A percentile compares a stretch with the other conserved stretches of the same genome.
These are phyloP conservation scores for Penicillium griseofulvum DNA, from an alignment of 2,329 filamentous ascomycete genomes.

Conservation along the genomic window DNA sequence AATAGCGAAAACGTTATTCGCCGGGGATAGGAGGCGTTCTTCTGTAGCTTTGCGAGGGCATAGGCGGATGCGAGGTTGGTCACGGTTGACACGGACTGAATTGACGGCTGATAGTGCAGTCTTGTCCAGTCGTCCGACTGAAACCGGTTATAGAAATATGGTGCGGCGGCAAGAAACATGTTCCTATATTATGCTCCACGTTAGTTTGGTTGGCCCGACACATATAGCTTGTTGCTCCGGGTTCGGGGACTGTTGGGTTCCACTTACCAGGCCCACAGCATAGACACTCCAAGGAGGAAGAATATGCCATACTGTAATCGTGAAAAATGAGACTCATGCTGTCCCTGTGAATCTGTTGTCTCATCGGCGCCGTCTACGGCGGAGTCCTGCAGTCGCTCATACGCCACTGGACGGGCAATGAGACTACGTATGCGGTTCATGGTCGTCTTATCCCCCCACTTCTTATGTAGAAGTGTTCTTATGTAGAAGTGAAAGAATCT, in stretches of 20 bases:
- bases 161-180: constrained; percentile 94
- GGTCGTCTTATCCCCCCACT: not conserved
- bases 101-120: constrained; percentile 82
- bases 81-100: constrained; percentile 80
- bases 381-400: constrained; percentile 32
- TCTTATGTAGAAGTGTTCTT: no score
- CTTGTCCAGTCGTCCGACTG: constrained; percentile 66
- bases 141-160: constrained; percentile 88
- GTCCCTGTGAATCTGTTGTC: constrained; percentile 15
- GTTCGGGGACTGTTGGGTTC: not conserved
- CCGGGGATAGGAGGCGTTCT: constrained; percentile 79
- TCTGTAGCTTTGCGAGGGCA: constrained; percentile 75
- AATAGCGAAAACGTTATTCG: constrained; percentile 75
- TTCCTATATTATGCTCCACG: constrained; percentile 57
- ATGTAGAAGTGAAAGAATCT: not conserved
- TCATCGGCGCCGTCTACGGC: constrained; percentile 32
- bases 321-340: constrained; percentile 58
- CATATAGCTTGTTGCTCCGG: not conserved
- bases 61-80: constrained; percentile 77
- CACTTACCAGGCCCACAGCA: constrained; percentile 93
- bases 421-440: constrained; percentile 40
- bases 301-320: constrained; percentile 86
- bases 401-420: constrained; percentile 30
- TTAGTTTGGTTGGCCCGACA: not conserved
- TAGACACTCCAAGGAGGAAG: constrained; percentile 78